Percentiles rank a stretch among this genome's conserved stretches.
phyloP scores from a whole-genome alignment of 306 rosid species.

The Hippophae tibetana region DNA sequence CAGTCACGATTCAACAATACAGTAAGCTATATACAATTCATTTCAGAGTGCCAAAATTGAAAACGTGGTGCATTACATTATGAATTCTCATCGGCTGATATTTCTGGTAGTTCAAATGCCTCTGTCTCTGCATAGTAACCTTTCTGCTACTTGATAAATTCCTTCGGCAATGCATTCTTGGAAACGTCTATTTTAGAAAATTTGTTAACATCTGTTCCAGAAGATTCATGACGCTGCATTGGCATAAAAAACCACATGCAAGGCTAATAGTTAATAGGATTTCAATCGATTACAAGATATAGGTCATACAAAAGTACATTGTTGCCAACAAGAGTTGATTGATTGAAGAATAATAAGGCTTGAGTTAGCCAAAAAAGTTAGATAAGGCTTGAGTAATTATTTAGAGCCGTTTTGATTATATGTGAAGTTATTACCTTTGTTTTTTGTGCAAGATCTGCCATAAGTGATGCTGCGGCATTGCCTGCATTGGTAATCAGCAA shows the following conservation, averaged over 20 bases:
- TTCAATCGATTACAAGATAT: background rate
- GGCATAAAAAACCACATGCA: slow-evolving; percentile 23
- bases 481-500: slow-evolving; percentile 74
- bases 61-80: no score
- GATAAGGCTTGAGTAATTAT: background rate
- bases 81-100: no score
- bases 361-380: background rate
- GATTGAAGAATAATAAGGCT: background rate
- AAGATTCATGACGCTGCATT: slow-evolving; percentile 30
- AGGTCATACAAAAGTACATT: background rate
- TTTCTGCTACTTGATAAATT: slow-evolving; percentile 48
- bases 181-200: slow-evolving; percentile 2
- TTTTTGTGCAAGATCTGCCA: slow-evolving; percentile 97
- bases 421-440: slow-evolving; percentile 38
- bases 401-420: background rate
- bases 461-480: slow-evolving; percentile 86
- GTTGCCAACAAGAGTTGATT: background rate
- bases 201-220: slow-evolving; percentile 15
- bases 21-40: no score
- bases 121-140: slow-evolving; percentile 68
- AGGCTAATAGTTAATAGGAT: background rate
- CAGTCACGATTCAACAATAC: no score
- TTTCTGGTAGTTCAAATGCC: slow-evolving; percentile 42
- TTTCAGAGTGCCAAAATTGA: no score
- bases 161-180: slow-evolving; percentile 29